Conservation (phyloP, 345 rosid species). For the Abelmoschus esculentus region DNA sequence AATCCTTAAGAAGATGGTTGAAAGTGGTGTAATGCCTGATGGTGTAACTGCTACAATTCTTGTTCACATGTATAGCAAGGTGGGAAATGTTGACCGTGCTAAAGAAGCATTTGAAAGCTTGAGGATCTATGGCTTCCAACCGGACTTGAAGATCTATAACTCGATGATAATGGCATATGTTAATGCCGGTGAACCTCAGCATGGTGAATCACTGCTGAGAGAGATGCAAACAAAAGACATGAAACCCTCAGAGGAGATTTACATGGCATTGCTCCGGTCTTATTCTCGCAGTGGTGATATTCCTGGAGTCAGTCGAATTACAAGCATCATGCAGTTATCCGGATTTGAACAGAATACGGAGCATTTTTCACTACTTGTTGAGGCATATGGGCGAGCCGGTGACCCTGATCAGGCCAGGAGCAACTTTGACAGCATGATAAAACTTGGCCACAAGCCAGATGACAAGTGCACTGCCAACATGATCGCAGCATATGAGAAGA, state of each 20-base stretch:
- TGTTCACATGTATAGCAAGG: slow-evolving; percentile 67
- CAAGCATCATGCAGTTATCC: slow-evolving; percentile 34
- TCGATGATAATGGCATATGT: slow-evolving; percentile 74
- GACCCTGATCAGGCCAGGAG: slow-evolving; percentile 53
- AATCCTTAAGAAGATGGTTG: slow-evolving; percentile 59
- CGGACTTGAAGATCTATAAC: slow-evolving; percentile 44
- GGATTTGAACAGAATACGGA: slow-evolving; percentile 42
- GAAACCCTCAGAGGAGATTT: slow-evolving; percentile 45
- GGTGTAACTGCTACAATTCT: slow-evolving; percentile 38
- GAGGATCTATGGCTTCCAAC: slow-evolving; percentile 55
- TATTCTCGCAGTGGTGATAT: slow-evolving; percentile 45
- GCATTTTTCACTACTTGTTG: slow-evolving; percentile 50
- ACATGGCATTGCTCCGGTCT: slow-evolving; percentile 62
- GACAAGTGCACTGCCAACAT: slow-evolving; percentile 54
- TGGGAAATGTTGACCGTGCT: slow-evolving; percentile 64
- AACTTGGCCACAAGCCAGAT: slow-evolving; percentile 50
- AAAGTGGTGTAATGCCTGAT: slow-evolving; percentile 56
- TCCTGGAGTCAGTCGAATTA: slow-evolving; percentile 39
- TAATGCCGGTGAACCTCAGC: slow-evolving; percentile 47
- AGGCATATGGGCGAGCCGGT: slow-evolving; percentile 44
- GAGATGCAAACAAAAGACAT: slow-evolving; percentile 50
- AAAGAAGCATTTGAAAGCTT: slow-evolving; percentile 55
- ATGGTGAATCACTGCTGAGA: slow-evolving; percentile 39
- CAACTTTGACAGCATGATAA: slow-evolving; percentile 50
- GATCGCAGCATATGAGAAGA: slow-evolving; percentile 54